Percentiles rank a stretch among this genome's conserved stretches.
Conservation (phyloP, 345 rosid genomes). For the Citrus sinensis region DVS_A1.0 CM039164.1:28474501-28475000, state of each 20-base stretch:
- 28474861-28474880: not conserved
- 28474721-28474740: slow-evolving; percentile 36
- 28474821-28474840: not conserved
- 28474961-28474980: too few relatives aligned
- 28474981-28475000: too few relatives aligned
- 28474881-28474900: not conserved
- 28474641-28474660: too few relatives aligned
- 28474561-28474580: slow-evolving; percentile 46
- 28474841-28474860: not conserved
- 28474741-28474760: slow-evolving; percentile 66
- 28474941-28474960: not conserved
- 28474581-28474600: slow-evolving; percentile 41
- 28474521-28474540: slow-evolving; percentile 50
- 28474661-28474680: not conserved
- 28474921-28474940: not conserved
- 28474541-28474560: slow-evolving; percentile 69
- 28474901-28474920: not conserved
- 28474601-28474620: slow-evolving; percentile 39
- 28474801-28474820: slow-evolving; percentile 43
- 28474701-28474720: slow-evolving; percentile 41
- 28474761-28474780: slow-evolving; percentile 56
- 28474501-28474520: slow-evolving; percentile 47
- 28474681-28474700: not conserved
- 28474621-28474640: slow-evolving; percentile 20
- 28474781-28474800: slow-evolving; percentile 40